Evolutionary conservation across 1,284 basidiomycete species (phyloP).

Genomic region (Meira nashicola): DNA sequence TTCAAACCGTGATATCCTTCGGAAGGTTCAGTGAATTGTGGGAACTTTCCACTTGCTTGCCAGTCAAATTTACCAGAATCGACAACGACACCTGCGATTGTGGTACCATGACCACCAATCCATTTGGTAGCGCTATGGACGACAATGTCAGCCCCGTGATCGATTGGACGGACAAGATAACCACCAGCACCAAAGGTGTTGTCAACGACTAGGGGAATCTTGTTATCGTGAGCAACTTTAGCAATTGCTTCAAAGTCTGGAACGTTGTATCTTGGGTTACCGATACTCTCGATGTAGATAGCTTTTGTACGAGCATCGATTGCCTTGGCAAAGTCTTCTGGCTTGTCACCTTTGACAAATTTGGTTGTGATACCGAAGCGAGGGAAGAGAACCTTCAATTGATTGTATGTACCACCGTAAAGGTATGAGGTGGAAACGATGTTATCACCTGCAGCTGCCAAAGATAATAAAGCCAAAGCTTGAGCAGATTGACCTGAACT

Average conservation of each 20-base stretch:
- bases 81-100: conserved; percentile 75
- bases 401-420: conserved; percentile 69
- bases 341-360: conserved; percentile 65
- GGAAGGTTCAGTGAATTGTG: conserved; percentile 72
- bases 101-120: conserved; percentile 85
- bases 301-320: conserved; percentile 51
- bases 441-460: conserved; percentile 72
- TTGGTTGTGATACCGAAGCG: conserved; percentile 73
- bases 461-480: conserved; percentile 64
- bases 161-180: conserved; percentile 69
- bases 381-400: conserved; percentile 73
- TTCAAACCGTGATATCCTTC: conserved; percentile 74
- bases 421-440: conserved; percentile 63
- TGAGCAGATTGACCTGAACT: conserved; percentile 77
- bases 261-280: conserved; percentile 67
- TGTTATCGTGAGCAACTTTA: conserved; percentile 70
- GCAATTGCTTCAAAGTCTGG: conserved; percentile 67
- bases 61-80: conserved; percentile 82
- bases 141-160: conserved; percentile 77
- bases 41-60: conserved; percentile 70
- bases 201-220: conserved; percentile 76
- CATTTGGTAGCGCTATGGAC: conserved; percentile 85
- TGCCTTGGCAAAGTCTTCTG: conserved; percentile 66
- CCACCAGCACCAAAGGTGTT: conserved; percentile 85
- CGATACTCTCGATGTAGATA: conserved; percentile 76